Base-by-base conservation (phyloP, 768 basidiomycete genomes). In the Auriscalpium microsporum region DNA sequence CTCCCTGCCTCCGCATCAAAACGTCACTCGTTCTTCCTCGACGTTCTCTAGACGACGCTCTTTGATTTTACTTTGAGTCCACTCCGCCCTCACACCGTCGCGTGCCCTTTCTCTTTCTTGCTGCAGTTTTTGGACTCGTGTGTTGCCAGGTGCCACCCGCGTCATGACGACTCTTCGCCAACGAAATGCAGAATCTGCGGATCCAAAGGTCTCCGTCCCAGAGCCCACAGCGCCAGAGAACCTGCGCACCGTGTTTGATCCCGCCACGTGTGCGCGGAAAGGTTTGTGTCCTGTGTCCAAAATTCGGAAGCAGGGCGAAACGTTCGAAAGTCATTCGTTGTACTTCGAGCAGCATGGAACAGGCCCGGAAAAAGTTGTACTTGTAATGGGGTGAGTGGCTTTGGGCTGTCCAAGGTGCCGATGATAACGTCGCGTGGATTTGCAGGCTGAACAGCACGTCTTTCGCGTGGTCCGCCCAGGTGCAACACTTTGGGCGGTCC, bases 311-410 rank as follows among this genome's bases (percentile, higher is more conserved):
- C 72, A 68, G n/a, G 68, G 68, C 3, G 70, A 75, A 50, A 67
- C 76, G 0, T 57, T 83, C 3, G 79, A 86, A 63, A 83, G 79
- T 50, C 87, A 89, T 63, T 87, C 86, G 1, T 72, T 91, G 2
- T 93, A 91, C 68, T 91, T 78, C 58, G 87, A 90, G 66, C 77
- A 83, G 42, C 90, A 93, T 67, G 90, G 89, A 3, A 69, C 59
- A 4, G 84, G 84, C 0, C 75, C 76, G 10, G 73, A 76, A 57
- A 89, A 87, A 63, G 67, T 91, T 16, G 64, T 91, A 1, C 80
- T 90, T 60, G 82, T 93, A 61, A 90, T 88, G 87, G 90, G 90
- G 79, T 73, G 48, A 54, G 63, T 52, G 4, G 28, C 28, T 28
- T 28, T 28, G 28, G 4, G 28, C 28, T 28, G 28, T 28, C 2